phyloP scores from a whole-genome alignment of 768 basidiomycete species.

The Heimioporus sp. region DNA sequence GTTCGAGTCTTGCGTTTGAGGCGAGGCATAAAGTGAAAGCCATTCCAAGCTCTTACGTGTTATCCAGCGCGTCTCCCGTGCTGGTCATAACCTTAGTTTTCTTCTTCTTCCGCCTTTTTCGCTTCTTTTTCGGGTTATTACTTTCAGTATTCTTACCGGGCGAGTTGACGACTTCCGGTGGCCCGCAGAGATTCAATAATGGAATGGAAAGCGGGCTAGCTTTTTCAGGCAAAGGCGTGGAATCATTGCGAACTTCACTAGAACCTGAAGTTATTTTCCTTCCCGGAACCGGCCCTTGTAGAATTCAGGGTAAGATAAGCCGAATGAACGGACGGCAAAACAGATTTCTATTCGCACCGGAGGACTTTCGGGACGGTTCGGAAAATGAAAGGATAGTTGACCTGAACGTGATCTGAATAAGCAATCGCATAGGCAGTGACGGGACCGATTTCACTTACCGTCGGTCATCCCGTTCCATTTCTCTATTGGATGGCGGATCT shows the following conservation, averaged over 20 bases:
- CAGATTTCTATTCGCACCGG: slow-evolving; percentile 18
- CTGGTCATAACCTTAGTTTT: slow-evolving; percentile 35
- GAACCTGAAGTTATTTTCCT: not conserved
- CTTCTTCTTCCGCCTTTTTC: slow-evolving; percentile 53
- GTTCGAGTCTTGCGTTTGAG: not conserved
- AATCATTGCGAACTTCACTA: slow-evolving; percentile 4
- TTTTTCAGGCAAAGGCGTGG: slow-evolving; percentile 9
- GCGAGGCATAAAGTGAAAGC: not conserved
- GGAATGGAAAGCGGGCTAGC: slow-evolving; percentile 30
- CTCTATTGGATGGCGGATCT: slow-evolving; percentile 9
- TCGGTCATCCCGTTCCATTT: not conserved
- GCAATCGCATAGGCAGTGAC: slow-evolving; percentile 1
- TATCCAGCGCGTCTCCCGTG: slow-evolving; percentile 8
- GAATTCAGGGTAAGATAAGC: slow-evolving; percentile 12
- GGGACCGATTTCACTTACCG: not conserved
- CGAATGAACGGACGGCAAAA: slow-evolving; percentile 4
- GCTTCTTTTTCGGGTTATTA: slow-evolving; percentile 49
- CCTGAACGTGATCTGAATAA: slow-evolving; percentile 6
- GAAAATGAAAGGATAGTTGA: not conserved
- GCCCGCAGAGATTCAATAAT: slow-evolving; percentile 56
- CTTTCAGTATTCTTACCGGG: slow-evolving; percentile 13
- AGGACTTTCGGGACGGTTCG: slow-evolving; percentile 3
- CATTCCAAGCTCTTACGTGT: slow-evolving; percentile 12
- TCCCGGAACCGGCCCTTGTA: slow-evolving; percentile 16
- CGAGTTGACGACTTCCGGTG: slow-evolving; percentile 29